Evolutionary conservation across 257 asterid genomes (phyloP).

Genomic region (Salvia rosmarinus): DNA sequence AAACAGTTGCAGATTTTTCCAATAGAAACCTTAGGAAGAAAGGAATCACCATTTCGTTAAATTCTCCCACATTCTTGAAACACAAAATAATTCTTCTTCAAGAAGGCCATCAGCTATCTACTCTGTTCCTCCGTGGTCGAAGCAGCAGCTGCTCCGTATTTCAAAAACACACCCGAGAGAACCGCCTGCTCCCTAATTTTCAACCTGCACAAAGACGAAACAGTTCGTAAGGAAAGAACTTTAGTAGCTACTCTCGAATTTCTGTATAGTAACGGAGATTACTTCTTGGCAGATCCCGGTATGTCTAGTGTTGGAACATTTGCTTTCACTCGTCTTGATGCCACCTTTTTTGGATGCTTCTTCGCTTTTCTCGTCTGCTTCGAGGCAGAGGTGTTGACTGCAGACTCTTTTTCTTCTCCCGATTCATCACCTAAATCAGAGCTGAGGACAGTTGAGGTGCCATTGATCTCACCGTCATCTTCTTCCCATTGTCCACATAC

Average conservation of each 20-base stretch:
- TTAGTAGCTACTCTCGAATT: not conserved
- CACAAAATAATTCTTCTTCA: not conserved
- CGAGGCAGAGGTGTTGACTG: conserved; percentile 26
- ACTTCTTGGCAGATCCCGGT: conserved; percentile 90
- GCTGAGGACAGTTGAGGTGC: conserved; percentile 28
- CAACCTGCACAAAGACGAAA: conserved; percentile 57
- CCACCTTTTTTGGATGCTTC: conserved; percentile 47
- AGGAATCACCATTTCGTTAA: not conserved
- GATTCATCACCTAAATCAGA: conserved; percentile 28
- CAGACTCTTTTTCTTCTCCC: conserved; percentile 39
- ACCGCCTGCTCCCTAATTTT: conserved; percentile 66
- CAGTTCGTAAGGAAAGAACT: not conserved
- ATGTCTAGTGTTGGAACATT: conserved; percentile 46
- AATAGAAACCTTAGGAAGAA: too few relatives aligned
- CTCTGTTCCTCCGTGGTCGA: conserved; percentile 42
- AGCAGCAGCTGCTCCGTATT: conserved; percentile 56
- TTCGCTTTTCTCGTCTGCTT: conserved; percentile 40
- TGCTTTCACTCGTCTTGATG: conserved; percentile 53
- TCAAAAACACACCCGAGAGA: conserved; percentile 72
- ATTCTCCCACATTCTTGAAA: not conserved
- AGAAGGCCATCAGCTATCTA: conserved; percentile 30
- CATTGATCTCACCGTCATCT: conserved; percentile 28
- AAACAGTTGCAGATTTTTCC: not conserved
- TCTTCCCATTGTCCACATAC: conserved; percentile 33
- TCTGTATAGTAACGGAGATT: not conserved